Percentiles rank a stretch among this genome's conserved stretches.
Evolutionary conservation across 2,329 filamentous ascomycete species (phyloP).

Genomic region (Xylaria sp.): DNA sequence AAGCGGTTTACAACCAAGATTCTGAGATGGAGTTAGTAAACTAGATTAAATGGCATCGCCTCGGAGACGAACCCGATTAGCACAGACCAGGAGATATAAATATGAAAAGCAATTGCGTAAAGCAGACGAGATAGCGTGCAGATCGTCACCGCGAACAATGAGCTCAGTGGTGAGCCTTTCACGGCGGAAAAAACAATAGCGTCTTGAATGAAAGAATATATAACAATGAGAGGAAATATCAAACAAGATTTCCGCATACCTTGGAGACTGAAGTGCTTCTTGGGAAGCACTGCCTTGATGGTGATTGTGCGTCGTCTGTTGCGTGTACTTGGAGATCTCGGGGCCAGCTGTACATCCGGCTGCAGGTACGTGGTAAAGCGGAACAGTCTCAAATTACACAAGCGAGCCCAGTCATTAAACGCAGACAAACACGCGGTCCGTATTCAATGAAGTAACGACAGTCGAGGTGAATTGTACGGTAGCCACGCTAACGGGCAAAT

Average conservation of each 20-base stretch:
- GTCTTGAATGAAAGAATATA: too few relatives aligned
- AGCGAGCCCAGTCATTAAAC: neutral
- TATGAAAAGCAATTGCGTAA: too few relatives aligned
- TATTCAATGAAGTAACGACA: neutral
- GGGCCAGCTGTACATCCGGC: neutral
- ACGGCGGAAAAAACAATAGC: neutral
- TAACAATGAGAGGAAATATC: neutral
- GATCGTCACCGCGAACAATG: neutral
- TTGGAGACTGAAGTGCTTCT: neutral
- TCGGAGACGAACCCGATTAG: neutral
- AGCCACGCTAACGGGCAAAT: neutral
- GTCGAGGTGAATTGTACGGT: neutral
- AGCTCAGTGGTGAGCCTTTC: neutral
- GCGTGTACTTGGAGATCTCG: neutral
- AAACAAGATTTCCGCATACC: neutral
- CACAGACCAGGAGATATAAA: neutral
- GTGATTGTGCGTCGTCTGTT: neutral
- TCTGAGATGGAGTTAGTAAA: slow-evolving; percentile 13
- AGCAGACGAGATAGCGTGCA: neutral
- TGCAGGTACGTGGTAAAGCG: neutral
- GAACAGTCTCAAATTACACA: neutral
- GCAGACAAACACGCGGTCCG: neutral
- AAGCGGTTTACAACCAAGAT: neutral
- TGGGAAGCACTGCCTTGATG: neutral
- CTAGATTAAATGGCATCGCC: neutral